phyloP scores from a whole-genome alignment of 257 asterid species.

The Echites panduratus region DNA sequence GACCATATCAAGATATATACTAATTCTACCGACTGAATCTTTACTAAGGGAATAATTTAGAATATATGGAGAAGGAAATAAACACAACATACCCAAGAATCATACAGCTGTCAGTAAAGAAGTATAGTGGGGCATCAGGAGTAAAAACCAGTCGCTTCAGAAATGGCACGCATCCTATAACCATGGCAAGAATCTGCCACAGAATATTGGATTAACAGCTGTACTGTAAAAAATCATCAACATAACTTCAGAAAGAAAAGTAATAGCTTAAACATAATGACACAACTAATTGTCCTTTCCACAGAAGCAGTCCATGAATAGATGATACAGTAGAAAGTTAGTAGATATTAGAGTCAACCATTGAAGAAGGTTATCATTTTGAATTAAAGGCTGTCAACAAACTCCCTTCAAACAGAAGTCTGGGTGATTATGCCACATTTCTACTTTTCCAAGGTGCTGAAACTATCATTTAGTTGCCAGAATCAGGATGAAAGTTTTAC shows the following conservation, averaged over 20 bases:
- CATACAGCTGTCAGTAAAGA: slow-evolving; percentile 94
- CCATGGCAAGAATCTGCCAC: slow-evolving; percentile 73
- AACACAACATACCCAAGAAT: slow-evolving; percentile 77
- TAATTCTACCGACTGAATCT: not conserved
- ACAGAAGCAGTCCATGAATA: slow-evolving; percentile 2
- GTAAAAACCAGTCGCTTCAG: slow-evolving; percentile 75
- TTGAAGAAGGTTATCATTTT: not conserved
- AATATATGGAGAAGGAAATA: slow-evolving; percentile 17
- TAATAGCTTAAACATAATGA: not conserved
- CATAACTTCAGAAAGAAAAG: not conserved
- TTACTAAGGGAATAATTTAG: slow-evolving; percentile 4
- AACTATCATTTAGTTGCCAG: not conserved
- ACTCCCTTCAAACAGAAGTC: not conserved
- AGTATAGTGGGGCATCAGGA: slow-evolving; percentile 86
- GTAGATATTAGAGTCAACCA: not conserved
- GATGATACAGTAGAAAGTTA: not conserved
- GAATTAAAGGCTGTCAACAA: not conserved
- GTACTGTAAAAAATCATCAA: not conserved
- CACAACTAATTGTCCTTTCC: not conserved
- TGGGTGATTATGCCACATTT: not conserved
- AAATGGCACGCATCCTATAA: slow-evolving; percentile 82
- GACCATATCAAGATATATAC: too few relatives aligned
- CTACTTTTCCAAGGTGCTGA: not conserved
- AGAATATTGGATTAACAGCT: slow-evolving; percentile 17
- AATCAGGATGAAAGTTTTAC: not conserved